These are phyloP conservation scores for Bromus sterilis DNA, from an alignment of 176 grass and related monocot genomes.

Conservation along the genomic window DNA sequence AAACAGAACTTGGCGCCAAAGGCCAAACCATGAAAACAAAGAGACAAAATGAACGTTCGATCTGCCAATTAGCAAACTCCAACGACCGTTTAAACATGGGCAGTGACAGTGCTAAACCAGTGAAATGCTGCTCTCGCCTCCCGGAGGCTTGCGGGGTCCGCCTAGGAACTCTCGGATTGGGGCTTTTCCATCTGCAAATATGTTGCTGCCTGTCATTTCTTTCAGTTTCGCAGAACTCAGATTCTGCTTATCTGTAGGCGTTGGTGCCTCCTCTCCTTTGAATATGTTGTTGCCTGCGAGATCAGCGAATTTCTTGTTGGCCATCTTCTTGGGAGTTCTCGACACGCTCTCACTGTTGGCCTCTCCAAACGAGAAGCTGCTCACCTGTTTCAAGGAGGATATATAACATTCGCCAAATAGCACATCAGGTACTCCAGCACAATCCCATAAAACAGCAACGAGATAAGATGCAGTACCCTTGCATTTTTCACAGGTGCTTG, in stretches of 20 bases:
- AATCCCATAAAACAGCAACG: neutral
- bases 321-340: constrained; percentile 61
- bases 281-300: constrained; percentile 75
- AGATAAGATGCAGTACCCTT: constrained; percentile 13
- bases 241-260: constrained; percentile 50
- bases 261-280: constrained; percentile 39
- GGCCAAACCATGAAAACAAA: neutral
- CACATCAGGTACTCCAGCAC: neutral
- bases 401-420: neutral
- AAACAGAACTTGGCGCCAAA: neutral
- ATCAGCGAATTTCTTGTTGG: constrained; percentile 53
- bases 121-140: constrained; percentile 79
- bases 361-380: constrained; percentile 72
- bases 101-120: constrained; percentile 37
- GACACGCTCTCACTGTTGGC: constrained; percentile 37
- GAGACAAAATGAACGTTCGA: neutral
- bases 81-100: no score
- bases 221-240: constrained; percentile 68
- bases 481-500: constrained; percentile 34
- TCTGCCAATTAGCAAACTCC: no score
- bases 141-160: constrained; percentile 80
- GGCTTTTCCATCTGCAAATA: constrained; percentile 71
- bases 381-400: constrained; percentile 21
- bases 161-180: constrained; percentile 29
- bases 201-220: constrained; percentile 76